phyloP scores from a whole-genome alignment of 305 asterid genomes.

The Ajuga reptans region DNA sequence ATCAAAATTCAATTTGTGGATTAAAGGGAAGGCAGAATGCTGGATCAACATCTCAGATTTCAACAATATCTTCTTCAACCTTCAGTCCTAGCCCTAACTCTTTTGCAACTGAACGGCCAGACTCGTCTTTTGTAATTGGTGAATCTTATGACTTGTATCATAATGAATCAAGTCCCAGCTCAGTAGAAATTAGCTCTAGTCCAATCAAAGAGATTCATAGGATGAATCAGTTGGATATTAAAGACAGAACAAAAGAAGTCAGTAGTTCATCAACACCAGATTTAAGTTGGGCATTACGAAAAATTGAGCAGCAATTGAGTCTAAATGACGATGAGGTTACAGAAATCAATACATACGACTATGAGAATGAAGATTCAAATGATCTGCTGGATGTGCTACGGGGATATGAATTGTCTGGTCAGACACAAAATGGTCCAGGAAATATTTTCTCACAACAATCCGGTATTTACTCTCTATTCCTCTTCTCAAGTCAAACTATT shows the following conservation, averaged over 20 bases:
- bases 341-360: constrained; percentile 32
- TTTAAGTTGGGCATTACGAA: constrained; percentile 56
- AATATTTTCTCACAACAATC: constrained; percentile 32
- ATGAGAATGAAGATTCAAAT: constrained; percentile 40
- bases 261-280: constrained; percentile 42
- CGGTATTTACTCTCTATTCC: constrained; percentile 26
- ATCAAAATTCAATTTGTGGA: constrained; percentile 17
- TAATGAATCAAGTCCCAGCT: constrained; percentile 54
- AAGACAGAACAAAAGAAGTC: constrained; percentile 38
- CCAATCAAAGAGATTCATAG: constrained; percentile 28
- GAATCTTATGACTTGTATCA: constrained; percentile 49
- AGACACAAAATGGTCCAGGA: constrained; percentile 36
- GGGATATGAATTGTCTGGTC: constrained; percentile 41
- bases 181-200: constrained; percentile 60
- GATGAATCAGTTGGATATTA: constrained; percentile 22
- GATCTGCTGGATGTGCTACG: constrained; percentile 34
- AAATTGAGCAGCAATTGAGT: constrained; percentile 71
- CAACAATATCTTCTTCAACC: constrained; percentile 42
- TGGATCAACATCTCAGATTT: constrained; percentile 38
- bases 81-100: constrained; percentile 50
- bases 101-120: constrained; percentile 44
- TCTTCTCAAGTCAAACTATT: constrained; percentile 11
- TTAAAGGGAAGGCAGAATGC: constrained; percentile 54
- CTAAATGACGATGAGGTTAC: constrained; percentile 56
- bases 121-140: constrained; percentile 38